A percentile compares a stretch with the other conserved stretches of the same genome.
Evolutionary conservation across 257 asterid genomes (phyloP).

Genomic region (Plectranthus barbatus): DNA sequence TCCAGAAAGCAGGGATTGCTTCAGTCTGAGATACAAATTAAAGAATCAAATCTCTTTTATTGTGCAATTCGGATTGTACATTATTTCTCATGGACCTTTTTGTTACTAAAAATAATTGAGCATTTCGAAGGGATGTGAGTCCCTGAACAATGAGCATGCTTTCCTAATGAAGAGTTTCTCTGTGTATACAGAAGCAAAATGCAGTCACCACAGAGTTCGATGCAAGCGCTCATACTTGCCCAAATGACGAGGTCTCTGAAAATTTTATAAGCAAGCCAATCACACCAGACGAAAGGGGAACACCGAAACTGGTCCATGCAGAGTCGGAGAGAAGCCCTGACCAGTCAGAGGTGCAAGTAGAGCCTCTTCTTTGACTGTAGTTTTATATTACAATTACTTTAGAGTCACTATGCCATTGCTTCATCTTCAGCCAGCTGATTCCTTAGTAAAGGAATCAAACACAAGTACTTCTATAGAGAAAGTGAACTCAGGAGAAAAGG

Average conservation of each 20-base stretch:
- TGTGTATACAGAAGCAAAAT: conserved; percentile 11
- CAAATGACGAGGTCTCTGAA: conserved; percentile 1
- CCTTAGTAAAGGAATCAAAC: conserved; percentile 18
- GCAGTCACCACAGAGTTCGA: conserved; percentile 1
- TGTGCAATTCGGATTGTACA: background rate
- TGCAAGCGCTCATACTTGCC: conserved; percentile 6
- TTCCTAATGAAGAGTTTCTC: background rate
- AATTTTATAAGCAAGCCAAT: conserved; percentile 4
- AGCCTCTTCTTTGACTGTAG: background rate
- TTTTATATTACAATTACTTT: background rate
- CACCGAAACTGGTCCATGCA: too few relatives aligned
- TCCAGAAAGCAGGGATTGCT: background rate
- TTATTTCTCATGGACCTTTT: background rate
- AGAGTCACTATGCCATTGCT: conserved; percentile 6
- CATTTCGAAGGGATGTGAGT: background rate
- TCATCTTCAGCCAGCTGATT: conserved; percentile 18
- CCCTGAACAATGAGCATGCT: background rate
- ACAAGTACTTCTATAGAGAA: conserved; percentile 3
- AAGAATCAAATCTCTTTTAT: background rate
- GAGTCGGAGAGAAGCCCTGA: background rate
- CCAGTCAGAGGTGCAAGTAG: conserved; percentile 15
- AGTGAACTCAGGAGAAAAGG: conserved; percentile 16
- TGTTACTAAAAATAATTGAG: conserved; percentile 4
- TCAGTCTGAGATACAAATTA: background rate
- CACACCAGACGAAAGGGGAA: background rate